Evolutionary conservation across 768 basidiomycete genomes (phyloP).

Genomic region (Suillus ampliporus): DNA sequence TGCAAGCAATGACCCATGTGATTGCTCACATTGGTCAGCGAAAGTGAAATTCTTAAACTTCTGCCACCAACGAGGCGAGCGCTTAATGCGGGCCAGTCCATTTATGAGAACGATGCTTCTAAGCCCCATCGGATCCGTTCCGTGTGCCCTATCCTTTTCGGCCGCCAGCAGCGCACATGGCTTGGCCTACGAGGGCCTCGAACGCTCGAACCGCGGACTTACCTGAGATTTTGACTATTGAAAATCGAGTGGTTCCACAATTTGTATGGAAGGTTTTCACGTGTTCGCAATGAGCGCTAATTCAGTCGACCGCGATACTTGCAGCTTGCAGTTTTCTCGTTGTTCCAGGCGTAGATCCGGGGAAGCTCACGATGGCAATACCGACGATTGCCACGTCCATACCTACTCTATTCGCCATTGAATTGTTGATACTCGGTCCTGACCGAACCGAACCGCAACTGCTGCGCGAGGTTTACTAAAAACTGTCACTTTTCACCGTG

Average conservation of each 20-base stretch:
- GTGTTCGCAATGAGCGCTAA: background rate
- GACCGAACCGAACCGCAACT: background rate
- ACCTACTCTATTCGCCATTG: background rate
- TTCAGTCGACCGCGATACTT: background rate
- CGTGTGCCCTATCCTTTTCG: background rate
- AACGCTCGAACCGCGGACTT: background rate
- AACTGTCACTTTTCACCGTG: background rate
- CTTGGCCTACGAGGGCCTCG: background rate
- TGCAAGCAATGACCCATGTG: background rate
- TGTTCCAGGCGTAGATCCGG: background rate
- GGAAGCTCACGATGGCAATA: background rate
- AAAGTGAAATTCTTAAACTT: background rate
- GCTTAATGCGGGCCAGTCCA: background rate
- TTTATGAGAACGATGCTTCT: background rate
- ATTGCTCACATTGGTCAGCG: background rate
- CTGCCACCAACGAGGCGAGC: background rate
- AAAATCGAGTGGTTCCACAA: background rate
- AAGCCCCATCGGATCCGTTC: background rate
- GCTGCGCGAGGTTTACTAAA: background rate
- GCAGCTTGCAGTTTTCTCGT: background rate
- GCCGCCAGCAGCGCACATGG: background rate
- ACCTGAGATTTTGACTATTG: background rate
- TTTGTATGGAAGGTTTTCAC: background rate
- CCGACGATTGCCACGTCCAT: background rate
- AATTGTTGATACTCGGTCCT: background rate